Evolutionary conservation across 2,329 filamentous ascomycete genomes (phyloP).

Genomic region (Lecanicillium sp.): DNA sequence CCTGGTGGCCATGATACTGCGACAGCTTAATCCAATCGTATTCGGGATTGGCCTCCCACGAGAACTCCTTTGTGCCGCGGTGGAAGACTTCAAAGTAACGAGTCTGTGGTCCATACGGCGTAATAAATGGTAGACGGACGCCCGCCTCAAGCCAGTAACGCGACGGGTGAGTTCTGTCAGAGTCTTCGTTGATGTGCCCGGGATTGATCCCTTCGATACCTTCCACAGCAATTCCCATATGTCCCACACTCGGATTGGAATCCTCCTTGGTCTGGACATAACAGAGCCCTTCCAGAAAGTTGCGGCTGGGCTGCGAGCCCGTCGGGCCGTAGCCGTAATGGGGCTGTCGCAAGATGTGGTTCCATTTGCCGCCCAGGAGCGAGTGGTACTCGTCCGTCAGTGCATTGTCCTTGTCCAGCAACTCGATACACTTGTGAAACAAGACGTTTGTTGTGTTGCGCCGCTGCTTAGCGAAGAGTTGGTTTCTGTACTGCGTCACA

Average conservation of each 20-base stretch:
- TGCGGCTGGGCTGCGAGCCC: slow-evolving; percentile 34
- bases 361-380: slow-evolving; percentile 45
- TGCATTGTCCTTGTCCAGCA: slow-evolving; percentile 42
- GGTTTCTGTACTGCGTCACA: slow-evolving; percentile 38
- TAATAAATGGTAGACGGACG: slow-evolving; percentile 21
- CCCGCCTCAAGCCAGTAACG: slow-evolving; percentile 21
- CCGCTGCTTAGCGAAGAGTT: slow-evolving; percentile 45
- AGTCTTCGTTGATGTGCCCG: slow-evolving; percentile 41
- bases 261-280: slow-evolving; percentile 43
- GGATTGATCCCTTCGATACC: slow-evolving; percentile 25
- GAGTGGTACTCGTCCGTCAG: slow-evolving; percentile 42
- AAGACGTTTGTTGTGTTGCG: slow-evolving; percentile 46
- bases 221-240: slow-evolving; percentile 24
- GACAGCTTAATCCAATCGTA: slow-evolving; percentile 26
- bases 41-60: slow-evolving; percentile 19
- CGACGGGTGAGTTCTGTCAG: slow-evolving; percentile 38
- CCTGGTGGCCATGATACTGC: slow-evolving; percentile 18
- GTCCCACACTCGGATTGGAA: slow-evolving; percentile 34
- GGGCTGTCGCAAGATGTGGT: slow-evolving; percentile 42
- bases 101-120: slow-evolving; percentile 20
- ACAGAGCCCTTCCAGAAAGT: slow-evolving; percentile 44
- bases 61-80: slow-evolving; percentile 21
- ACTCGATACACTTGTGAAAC: slow-evolving; percentile 34
- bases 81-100: slow-evolving; percentile 28
- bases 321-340: slow-evolving; percentile 33